Evolutionary conservation across 1,139 yeast genomes (phyloP), one percentile per base, ranked within the genome.

Genomic region (Candida neerlandica): DNA sequence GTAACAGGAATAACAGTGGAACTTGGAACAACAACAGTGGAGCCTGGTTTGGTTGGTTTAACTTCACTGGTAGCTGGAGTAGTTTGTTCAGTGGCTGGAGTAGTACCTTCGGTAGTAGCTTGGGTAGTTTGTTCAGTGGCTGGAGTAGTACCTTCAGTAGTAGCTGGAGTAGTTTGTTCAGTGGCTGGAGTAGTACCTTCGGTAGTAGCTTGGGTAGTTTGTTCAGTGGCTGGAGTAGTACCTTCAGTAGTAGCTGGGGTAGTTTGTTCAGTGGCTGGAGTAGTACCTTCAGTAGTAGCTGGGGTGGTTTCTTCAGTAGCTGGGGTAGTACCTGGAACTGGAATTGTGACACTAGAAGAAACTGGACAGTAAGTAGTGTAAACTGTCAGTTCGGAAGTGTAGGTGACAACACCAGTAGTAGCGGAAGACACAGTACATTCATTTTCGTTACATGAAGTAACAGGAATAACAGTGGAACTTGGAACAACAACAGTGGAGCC

Each of bases 331-430:
- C 52, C 44, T 35, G 57, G 52, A 43, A 55, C 50, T 42, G 41
- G 52, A 38, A 64, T 55, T 14, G 65, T 55, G 7, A 51, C 50
- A 37, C 57, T 49, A n/a, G 47, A 57, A 34, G 56, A 45, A 21
- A 62, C 32, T 54, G 72, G 63, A 51, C 61, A 58, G 53, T 58
- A 58, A 16, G 63, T 59, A 41, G 59, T 62, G 58, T 55, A 58
- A 27, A 55, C 43, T 16, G 64, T 62, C 10, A 52, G 46, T 32
- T 54, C 57, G 43, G 61, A 56, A 44, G 73, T 70, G 48, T 67
- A 60, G 37, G 67, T 61, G 43, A 73, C 66, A 30, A 72, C 55
- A 54, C 76, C 77, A 33, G 79, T 72, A 45, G 79, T 71, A 44
- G 57, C 59, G 3, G 70, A 64, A 38, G 58, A 55, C 32, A 59